Conservation (phyloP, 805 yeast genomes). For the Lachancea fermentati region DNA sequence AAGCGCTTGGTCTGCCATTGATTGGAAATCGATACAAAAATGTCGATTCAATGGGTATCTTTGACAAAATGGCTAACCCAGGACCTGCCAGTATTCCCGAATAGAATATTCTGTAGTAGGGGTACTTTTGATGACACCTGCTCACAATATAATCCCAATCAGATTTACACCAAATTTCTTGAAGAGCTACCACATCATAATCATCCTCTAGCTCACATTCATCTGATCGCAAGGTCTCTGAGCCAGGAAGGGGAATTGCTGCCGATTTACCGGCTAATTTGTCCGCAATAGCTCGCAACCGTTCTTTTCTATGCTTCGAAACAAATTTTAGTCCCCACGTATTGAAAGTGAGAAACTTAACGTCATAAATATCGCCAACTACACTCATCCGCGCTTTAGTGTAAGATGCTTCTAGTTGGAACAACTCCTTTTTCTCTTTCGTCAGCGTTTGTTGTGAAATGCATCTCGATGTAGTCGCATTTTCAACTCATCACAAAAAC, state of each 20-base stretch:
- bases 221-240: conserved; percentile 6
- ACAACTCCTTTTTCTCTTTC: background rate
- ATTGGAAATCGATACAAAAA: conserved; percentile 81
- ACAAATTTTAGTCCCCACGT: conserved; percentile 89
- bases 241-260: conserved; percentile 18
- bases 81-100: conserved; percentile 92
- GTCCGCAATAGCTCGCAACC: conserved; percentile 72
- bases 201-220: conserved; percentile 21
- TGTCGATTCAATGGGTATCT: conserved; percentile 74
- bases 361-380: conserved; percentile 1
- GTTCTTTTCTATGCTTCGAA: conserved; percentile 58
- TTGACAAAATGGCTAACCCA: conserved; percentile 79
- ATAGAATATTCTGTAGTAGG: conserved; percentile 63
- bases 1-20: conserved; percentile 91
- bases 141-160: conserved; percentile 68
- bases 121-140: conserved; percentile 43
- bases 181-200: conserved; percentile 87
- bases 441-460: background rate
- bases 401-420: background rate
- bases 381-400: conserved; percentile 3
- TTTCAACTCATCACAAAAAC: background rate
- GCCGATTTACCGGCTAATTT: conserved; percentile 38
- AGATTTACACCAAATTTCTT: conserved; percentile 84
- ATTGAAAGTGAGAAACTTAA: conserved; percentile 57
- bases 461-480: background rate